These are phyloP conservation scores for Rhypophila decipiens DNA, from an alignment of 495 filamentous ascomycete genomes.

Conservation along the genomic window DNA sequence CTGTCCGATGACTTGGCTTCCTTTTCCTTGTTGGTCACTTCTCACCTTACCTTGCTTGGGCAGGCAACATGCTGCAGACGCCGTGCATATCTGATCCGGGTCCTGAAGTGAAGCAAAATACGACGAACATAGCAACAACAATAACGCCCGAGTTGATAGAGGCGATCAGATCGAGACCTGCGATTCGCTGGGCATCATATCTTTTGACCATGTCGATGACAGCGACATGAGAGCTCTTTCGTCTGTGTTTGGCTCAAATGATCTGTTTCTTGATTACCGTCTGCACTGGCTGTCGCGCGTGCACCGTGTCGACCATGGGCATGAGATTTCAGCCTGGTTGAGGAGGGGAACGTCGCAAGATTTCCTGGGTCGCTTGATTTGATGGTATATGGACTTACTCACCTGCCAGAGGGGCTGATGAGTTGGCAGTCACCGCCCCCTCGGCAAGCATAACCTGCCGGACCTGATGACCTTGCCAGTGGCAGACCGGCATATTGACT, in stretches of 20 bases:
- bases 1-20: conserved; percentile 4
- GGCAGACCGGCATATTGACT: conserved; percentile 20
- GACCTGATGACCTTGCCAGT: too few relatives aligned
- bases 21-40: background rate
- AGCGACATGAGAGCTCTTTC: too few relatives aligned
- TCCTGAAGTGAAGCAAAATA: background rate
- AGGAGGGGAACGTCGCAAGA: too few relatives aligned
- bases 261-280: too few relatives aligned
- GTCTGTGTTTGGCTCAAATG: too few relatives aligned
- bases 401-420: conserved; percentile 22
- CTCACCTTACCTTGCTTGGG: background rate
- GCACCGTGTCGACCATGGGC: background rate
- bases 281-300: background rate
- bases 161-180: too few relatives aligned
- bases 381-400: conserved; percentile 10
- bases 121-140: background rate
- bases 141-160: background rate
- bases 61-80: background rate
- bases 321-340: background rate
- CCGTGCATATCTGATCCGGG: too few relatives aligned
- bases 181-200: too few relatives aligned
- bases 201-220: too few relatives aligned
- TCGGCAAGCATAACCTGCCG: too few relatives aligned
- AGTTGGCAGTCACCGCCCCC: conserved; percentile 19
- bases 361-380: conserved; percentile 3